Conservation (phyloP, 1,139 yeast genomes). For the Scheffersomyces segobiensis region DNA sequence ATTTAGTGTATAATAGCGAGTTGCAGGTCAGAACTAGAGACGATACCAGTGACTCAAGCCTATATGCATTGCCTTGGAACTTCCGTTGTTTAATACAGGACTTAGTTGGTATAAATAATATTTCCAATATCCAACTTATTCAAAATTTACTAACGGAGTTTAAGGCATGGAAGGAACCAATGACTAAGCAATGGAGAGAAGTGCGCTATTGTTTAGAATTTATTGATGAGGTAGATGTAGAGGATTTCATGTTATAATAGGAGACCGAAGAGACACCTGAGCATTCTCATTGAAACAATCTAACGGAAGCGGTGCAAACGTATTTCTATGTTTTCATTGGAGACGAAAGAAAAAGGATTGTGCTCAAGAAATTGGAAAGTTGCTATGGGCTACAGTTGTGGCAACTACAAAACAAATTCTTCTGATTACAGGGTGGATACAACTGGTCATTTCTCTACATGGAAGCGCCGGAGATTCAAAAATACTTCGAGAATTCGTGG, state of each 20-base stretch:
- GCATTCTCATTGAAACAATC: neutral
- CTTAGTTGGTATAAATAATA: constrained; percentile 36
- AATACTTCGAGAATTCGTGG: neutral
- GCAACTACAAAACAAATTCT: too few species aligned
- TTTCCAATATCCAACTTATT: constrained; percentile 30
- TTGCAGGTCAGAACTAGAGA: neutral
- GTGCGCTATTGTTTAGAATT: constrained; percentile 41
- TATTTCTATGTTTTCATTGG: neutral
- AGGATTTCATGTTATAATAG: constrained; percentile 26
- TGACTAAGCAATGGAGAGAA: constrained; percentile 38
- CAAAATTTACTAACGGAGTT: constrained; percentile 33
- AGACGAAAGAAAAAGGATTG: too few species aligned
- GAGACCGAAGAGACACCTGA: neutral
- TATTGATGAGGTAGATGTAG: constrained; percentile 31
- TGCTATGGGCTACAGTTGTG: neutral
- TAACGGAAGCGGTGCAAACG: too few species aligned
- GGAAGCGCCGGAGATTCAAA: neutral
- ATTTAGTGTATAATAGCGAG: constrained; percentile 12
- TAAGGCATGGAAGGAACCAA: constrained; percentile 40
- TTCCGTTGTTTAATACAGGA: constrained; percentile 40
- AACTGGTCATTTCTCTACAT: neutral
- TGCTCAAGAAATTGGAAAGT: neutral
- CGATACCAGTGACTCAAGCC: constrained; percentile 7
- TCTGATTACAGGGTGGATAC: neutral
- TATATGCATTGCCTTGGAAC: constrained; percentile 41